A percentile compares a stretch with the other conserved stretches of the same genome.
Evolutionary conservation across 2,329 filamentous ascomycete species (phyloP).

Genomic region (Falciphora oryzae): DNA sequence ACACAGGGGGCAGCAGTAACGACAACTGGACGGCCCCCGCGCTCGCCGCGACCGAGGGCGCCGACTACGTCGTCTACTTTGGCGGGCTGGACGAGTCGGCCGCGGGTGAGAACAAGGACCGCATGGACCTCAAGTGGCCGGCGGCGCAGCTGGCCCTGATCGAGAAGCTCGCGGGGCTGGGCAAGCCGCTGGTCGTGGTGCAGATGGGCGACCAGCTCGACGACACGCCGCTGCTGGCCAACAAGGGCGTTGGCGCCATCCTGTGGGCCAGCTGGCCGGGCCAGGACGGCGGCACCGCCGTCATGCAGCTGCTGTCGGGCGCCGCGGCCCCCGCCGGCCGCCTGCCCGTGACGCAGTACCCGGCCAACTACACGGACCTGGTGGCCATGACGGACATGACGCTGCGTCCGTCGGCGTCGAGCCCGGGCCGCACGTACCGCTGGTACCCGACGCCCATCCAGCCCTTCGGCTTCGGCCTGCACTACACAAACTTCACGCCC

Average conservation of each 20-base stretch:
- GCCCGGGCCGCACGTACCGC: constrained; percentile 50
- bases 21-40: constrained; percentile 29
- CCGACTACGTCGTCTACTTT: constrained; percentile 49
- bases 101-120: constrained; percentile 47
- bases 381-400: constrained; percentile 52
- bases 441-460: constrained; percentile 50
- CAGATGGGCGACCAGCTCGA: constrained; percentile 49
- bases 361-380: constrained; percentile 40
- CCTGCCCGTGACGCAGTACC: constrained; percentile 52
- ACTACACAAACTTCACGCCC: constrained; percentile 50
- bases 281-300: constrained; percentile 50
- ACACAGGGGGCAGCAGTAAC: too few relatives aligned
- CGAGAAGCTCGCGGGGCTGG: constrained; percentile 32
- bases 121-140: constrained; percentile 45
- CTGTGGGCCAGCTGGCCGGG: constrained; percentile 56
- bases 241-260: constrained; percentile 42
- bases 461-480: constrained; percentile 49
- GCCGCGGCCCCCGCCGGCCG: constrained; percentile 45
- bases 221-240: constrained; percentile 39
- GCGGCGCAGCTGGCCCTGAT: constrained; percentile 46
- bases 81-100: constrained; percentile 49
- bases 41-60: constrained; percentile 31
- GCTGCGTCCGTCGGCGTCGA: constrained; percentile 31
- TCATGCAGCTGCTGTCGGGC: constrained; percentile 49
- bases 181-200: constrained; percentile 44